phyloP scores from a whole-genome alignment of 208 protist species.

The Crithidia acanthocephali region DNA sequence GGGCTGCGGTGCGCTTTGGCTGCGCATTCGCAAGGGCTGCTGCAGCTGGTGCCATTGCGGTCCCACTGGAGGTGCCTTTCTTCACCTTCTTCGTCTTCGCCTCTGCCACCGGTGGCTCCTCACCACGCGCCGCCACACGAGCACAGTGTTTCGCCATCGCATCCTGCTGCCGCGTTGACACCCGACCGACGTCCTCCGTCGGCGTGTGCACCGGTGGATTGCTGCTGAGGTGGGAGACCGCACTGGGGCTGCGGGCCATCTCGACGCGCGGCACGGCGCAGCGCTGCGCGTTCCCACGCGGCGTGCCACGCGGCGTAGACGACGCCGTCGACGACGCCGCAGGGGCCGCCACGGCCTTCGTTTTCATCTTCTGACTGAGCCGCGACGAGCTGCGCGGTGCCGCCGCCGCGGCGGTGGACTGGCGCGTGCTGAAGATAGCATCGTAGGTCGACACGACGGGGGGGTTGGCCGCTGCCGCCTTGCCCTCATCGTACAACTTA shows the following conservation, averaged over 20 bases:
- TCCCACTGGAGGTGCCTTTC: not conserved
- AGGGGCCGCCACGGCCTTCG: not conserved
- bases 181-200: conserved; percentile 12
- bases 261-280: conserved; percentile 4
- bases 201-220: conserved; percentile 3
- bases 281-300: conserved; percentile 10
- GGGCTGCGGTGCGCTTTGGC: conserved; percentile 1
- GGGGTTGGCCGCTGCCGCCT: not conserved
- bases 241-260: conserved; percentile 12
- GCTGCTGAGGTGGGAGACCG: conserved; percentile 24
- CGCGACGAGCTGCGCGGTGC: conserved; percentile 15
- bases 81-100: conserved; percentile 3
- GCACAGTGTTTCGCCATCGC: conserved; percentile 48
- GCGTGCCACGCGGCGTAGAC: conserved; percentile 9
- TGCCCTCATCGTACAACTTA: conserved; percentile 20
- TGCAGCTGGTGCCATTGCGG: not conserved
- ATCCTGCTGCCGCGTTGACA: conserved; percentile 39
- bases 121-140: conserved; percentile 26
- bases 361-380: conserved; percentile 1
- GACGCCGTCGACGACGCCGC: not conserved
- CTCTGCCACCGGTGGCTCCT: not conserved
- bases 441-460: conserved; percentile 16
- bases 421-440: conserved; percentile 27
- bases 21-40: not conserved
- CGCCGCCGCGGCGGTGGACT: too few relatives aligned